Percentiles rank a stretch among this genome's conserved stretches.
These are phyloP conservation scores for Helicostylum pulchrum DNA, from an alignment of 192 early-diverging fungal species.

Conservation along the genomic window DNA sequence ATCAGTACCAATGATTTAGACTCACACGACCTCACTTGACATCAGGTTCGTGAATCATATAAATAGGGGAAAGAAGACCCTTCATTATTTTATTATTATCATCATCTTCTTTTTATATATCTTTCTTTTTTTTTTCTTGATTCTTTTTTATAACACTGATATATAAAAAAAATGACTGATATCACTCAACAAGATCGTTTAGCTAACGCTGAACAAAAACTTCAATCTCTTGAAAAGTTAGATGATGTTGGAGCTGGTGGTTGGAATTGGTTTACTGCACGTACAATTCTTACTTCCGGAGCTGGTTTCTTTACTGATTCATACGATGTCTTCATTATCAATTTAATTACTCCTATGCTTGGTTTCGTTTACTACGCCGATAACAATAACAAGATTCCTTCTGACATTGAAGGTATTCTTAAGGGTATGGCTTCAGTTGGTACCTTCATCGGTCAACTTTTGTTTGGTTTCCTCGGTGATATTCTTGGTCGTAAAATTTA, in stretches of 20 bases:
- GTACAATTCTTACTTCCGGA: slow-evolving; percentile 64
- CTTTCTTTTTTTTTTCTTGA: slow-evolving; percentile 10
- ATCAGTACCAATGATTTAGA: slow-evolving; percentile 3
- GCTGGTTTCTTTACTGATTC: slow-evolving; percentile 90
- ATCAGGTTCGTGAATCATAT: background rate
- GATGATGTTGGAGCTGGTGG: slow-evolving; percentile 26
- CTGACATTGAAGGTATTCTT: slow-evolving; percentile 71
- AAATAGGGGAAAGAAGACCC: slow-evolving; percentile 5
- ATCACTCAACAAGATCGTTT: slow-evolving; percentile 8
- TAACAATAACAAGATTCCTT: slow-evolving; percentile 54
- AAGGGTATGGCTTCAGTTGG: slow-evolving; percentile 84
- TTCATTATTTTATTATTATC: slow-evolving; percentile 8
- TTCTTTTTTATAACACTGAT: no score
- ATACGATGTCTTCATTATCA: slow-evolving; percentile 96
- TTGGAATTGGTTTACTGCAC: slow-evolving; percentile 63
- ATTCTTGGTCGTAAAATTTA: slow-evolving; percentile 85
- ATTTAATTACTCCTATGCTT: slow-evolving; percentile 86
- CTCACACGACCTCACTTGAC: slow-evolving; percentile 26
- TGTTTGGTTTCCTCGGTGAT: slow-evolving; percentile 84
- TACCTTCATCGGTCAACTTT: slow-evolving; percentile 82
- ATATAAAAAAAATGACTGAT: slow-evolving; percentile 14
- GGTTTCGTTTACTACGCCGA: slow-evolving; percentile 63
- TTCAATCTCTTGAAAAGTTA: slow-evolving; percentile 26
- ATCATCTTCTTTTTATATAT: background rate
- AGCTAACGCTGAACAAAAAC: slow-evolving; percentile 25